phyloP scores from a whole-genome alignment of 345 rosid species.

The Citrus reticulata region DNA sequence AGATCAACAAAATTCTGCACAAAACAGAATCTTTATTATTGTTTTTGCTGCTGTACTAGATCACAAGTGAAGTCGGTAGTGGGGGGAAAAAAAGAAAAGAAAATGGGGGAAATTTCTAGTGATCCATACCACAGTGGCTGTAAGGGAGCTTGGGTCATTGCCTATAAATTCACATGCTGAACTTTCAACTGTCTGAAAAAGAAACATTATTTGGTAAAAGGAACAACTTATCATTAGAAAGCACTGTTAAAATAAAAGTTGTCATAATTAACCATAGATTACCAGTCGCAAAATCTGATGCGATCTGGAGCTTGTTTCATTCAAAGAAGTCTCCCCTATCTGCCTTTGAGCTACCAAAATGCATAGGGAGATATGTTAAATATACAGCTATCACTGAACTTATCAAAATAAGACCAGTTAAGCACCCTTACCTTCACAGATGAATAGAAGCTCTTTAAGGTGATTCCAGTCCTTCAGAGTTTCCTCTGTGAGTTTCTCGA shows the following conservation, averaged over 20 bases:
- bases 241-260: conserved; percentile 1
- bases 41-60: neutral
- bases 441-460: conserved; percentile 66
- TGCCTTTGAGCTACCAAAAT: conserved; percentile 85
- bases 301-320: conserved; percentile 92
- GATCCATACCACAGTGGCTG: conserved; percentile 74
- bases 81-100: neutral
- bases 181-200: conserved; percentile 75
- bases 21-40: conserved; percentile 14
- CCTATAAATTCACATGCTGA: conserved; percentile 58
- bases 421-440: conserved; percentile 64
- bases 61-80: conserved; percentile 3
- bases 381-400: conserved; percentile 10
- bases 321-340: conserved; percentile 89
- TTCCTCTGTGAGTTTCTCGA: conserved; percentile 87
- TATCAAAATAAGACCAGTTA: neutral
- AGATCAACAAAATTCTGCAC: conserved; percentile 84
- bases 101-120: neutral
- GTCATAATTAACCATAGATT: conserved; percentile 21
- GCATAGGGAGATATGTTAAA: conserved; percentile 12
- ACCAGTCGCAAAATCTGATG: conserved; percentile 97
- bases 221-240: neutral
- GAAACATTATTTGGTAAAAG: conserved; percentile 3
- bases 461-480: conserved; percentile 67
- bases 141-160: conserved; percentile 65